These are phyloP conservation scores for Boechera divaricarpa DNA, from an alignment of 345 rosid species.

Conservation along the genomic window DNA sequence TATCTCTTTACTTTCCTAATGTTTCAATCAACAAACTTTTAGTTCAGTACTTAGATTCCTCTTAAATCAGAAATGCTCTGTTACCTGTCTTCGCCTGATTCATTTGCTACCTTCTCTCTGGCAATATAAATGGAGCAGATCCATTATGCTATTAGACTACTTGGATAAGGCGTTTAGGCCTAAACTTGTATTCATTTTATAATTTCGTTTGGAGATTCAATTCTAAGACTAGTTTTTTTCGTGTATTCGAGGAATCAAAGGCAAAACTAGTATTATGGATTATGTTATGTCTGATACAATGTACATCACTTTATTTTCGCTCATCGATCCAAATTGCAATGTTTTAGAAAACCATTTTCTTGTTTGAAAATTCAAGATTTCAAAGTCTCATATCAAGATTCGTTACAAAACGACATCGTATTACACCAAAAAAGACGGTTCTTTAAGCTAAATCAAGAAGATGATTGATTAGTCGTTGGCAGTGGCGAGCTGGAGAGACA, in stretches of 20 bases:
- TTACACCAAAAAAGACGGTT: not conserved
- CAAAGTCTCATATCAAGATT: not conserved
- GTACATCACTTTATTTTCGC: not conserved
- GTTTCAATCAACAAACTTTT: not conserved
- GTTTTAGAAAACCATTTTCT: not conserved
- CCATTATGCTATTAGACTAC: not conserved
- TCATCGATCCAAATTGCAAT: not conserved
- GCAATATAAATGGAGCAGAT: not conserved
- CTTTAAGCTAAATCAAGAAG: not conserved
- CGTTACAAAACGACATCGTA: not conserved
- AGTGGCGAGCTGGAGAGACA: conserved; percentile 83
- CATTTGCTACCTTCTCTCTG: too few relatives aligned
- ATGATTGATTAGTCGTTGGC: conserved; percentile 63
- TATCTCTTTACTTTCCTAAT: not conserved
- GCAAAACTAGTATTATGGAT: not conserved
- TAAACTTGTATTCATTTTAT: too few relatives aligned
- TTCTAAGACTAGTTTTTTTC: too few relatives aligned
- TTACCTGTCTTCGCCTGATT: too few relatives aligned
- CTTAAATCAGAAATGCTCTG: too few relatives aligned
- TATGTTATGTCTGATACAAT: not conserved
- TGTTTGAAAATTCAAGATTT: not conserved
- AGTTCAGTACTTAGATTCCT: conserved; percentile 8
- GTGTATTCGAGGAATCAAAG: not conserved
- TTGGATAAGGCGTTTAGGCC: not conserved
- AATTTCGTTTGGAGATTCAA: too few relatives aligned